A percentile compares a stretch with the other conserved stretches of the same genome.
Evolutionary conservation across 306 rosid species (phyloP).

Genomic region (Rubus idaeus): DNA sequence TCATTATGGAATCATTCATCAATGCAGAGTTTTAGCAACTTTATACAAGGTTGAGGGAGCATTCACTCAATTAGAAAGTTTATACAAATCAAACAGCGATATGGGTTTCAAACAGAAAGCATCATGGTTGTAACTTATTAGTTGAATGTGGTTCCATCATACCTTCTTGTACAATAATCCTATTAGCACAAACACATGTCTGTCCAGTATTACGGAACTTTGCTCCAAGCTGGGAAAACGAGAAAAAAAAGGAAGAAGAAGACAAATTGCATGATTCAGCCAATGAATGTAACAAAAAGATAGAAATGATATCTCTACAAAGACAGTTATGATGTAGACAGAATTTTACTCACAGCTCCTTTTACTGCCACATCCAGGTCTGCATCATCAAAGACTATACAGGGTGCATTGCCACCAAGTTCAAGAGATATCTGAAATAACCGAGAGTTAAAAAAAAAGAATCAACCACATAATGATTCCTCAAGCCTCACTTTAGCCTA

Average conservation of each 20-base stretch:
- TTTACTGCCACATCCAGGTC: slow-evolving; percentile 89
- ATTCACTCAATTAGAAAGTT: slow-evolving; percentile 8
- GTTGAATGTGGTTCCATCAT: slow-evolving; percentile 22
- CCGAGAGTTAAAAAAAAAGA: slow-evolving; percentile 14
- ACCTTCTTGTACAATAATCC: slow-evolving; percentile 98
- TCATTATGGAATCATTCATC: not conserved
- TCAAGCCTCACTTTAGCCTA: slow-evolving; percentile 28
- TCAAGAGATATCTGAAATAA: slow-evolving; percentile 81
- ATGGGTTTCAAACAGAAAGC: slow-evolving; percentile 27
- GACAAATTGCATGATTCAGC: slow-evolving; percentile 12
- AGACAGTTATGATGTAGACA: slow-evolving; percentile 18
- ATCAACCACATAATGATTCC: slow-evolving; percentile 20
- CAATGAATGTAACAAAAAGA: slow-evolving; percentile 16
- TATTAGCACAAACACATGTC: slow-evolving; percentile 95
- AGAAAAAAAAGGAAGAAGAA: no score
- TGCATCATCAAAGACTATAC: slow-evolving; percentile 96
- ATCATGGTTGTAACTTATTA: slow-evolving; percentile 17
- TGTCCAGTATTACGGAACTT: slow-evolving; percentile 97
- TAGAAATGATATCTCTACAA: not conserved
- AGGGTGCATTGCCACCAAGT: slow-evolving; percentile 99
- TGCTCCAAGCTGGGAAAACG: slow-evolving; percentile 67
- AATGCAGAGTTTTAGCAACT: not conserved
- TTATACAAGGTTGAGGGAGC: not conserved
- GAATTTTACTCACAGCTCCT: slow-evolving; percentile 74
- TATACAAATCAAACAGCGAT: slow-evolving; percentile 14